A percentile compares a stretch with the other conserved stretches of the same genome.
phyloP scores from a whole-genome alignment of 768 basidiomycete species.

The Agrocybe praecox region DNA sequence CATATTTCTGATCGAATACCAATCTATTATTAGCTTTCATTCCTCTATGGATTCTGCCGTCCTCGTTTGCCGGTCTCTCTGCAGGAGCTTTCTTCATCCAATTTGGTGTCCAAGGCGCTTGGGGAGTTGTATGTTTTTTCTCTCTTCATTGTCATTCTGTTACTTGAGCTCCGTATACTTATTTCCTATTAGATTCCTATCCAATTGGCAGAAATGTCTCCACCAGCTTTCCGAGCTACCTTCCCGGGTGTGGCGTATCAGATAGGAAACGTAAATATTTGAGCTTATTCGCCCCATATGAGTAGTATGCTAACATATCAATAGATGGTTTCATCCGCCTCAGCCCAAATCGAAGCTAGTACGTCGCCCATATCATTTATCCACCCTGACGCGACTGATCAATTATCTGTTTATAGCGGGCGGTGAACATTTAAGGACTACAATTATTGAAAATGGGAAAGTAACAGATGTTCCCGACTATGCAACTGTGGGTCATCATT shows the following conservation, averaged over 20 bases:
- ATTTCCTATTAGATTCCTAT: slow-evolving; percentile 61
- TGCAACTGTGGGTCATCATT: slow-evolving; percentile 47
- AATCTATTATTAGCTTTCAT: slow-evolving; percentile 44
- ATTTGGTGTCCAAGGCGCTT: slow-evolving; percentile 88
- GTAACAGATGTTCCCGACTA: slow-evolving; percentile 59
- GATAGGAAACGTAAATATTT: slow-evolving; percentile 69
- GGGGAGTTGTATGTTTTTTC: slow-evolving; percentile 74
- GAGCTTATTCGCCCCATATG: slow-evolving; percentile 1
- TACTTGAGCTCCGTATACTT: not conserved
- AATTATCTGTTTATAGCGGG: slow-evolving; percentile 50
- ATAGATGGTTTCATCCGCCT: slow-evolving; percentile 68
- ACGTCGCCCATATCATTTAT: slow-evolving; percentile 11
- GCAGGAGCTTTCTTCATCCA: slow-evolving; percentile 90
- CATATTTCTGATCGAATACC: not conserved
- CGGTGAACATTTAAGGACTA: slow-evolving; percentile 56
- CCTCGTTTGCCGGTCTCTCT: slow-evolving; percentile 63
- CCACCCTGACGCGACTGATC: too few relatives aligned
- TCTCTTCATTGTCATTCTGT: slow-evolving; percentile 42
- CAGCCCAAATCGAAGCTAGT: slow-evolving; percentile 82
- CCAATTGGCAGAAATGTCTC: slow-evolving; percentile 81
- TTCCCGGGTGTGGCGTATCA: slow-evolving; percentile 90
- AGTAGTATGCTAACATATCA: not conserved
- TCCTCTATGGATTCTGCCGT: slow-evolving; percentile 85
- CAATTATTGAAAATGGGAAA: slow-evolving; percentile 45
- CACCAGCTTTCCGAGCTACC: slow-evolving; percentile 86